These are phyloP conservation scores for Fusarium tuaranense DNA, from an alignment of 2,329 filamentous ascomycete genomes.

Conservation along the genomic window DNA sequence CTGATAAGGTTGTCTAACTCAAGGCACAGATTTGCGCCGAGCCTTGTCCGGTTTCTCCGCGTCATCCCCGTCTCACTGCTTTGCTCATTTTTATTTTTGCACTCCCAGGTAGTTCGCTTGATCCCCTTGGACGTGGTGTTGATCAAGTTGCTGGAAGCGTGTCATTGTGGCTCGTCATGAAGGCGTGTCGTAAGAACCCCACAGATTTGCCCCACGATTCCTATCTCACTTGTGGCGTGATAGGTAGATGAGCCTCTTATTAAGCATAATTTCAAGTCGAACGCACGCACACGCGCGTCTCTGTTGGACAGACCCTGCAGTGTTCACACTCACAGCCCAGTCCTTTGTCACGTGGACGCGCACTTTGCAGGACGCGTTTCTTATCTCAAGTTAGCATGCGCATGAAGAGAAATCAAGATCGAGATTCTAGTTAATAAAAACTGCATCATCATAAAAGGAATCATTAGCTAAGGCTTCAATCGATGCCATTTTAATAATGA, in stretches of 20 bases:
- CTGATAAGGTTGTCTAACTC: not conserved
- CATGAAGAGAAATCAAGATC: no score
- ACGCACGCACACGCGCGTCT: not conserved
- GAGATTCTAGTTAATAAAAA: no score
- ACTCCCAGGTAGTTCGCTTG: not conserved
- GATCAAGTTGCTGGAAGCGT: not conserved
- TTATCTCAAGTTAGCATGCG: no score
- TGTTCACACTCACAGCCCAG: not conserved
- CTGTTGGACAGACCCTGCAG: not conserved
- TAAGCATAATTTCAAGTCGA: not conserved
- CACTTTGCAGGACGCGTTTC: no score
- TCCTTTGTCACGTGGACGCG: not conserved
- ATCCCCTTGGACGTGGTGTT: not conserved
- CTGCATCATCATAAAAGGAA: no score
- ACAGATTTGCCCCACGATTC: not conserved
- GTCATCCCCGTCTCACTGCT: not conserved
- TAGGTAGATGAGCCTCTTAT: not conserved
- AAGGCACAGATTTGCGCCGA: not conserved
- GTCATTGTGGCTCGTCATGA: not conserved
- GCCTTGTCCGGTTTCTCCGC: not conserved
- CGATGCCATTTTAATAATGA: no score
- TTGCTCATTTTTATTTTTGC: not conserved
- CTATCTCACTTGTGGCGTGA: not conserved
- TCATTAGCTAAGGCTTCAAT: no score
- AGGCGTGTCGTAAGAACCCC: not conserved